Conservation (phyloP, 768 basidiomycete species). For the Termitomyces sp. region DNA sequence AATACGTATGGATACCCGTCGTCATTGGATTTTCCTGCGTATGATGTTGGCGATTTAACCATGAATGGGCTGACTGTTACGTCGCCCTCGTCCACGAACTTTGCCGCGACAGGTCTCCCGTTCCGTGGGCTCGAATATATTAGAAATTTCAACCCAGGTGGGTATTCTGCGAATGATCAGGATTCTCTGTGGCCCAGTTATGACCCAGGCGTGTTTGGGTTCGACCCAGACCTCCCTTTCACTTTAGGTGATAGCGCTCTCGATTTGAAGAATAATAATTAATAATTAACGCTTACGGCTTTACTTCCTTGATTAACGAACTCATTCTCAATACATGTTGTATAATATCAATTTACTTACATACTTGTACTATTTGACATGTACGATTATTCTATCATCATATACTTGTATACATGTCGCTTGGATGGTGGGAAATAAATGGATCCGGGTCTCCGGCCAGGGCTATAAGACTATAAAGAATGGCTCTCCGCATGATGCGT, state of each 20-base stretch:
- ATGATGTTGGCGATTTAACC: slow-evolving; percentile 36
- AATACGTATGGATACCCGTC: slow-evolving; percentile 42
- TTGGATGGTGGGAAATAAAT: slow-evolving; percentile 1
- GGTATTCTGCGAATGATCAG: slow-evolving; percentile 43
- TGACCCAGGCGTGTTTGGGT: slow-evolving; percentile 70
- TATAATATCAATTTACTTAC: slow-evolving; percentile 7
- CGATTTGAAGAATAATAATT: slow-evolving; percentile 33
- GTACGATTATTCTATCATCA: not conserved
- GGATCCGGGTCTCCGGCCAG: slow-evolving; percentile 14
- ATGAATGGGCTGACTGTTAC: slow-evolving; percentile 49
- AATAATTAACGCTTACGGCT: slow-evolving; percentile 10
- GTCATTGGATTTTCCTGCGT: slow-evolving; percentile 35
- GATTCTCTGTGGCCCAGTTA: slow-evolving; percentile 60
- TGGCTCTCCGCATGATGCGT: not conserved
- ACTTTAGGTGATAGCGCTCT: slow-evolving; percentile 41
- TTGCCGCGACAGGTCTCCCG: slow-evolving; percentile 71
- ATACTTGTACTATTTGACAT: not conserved
- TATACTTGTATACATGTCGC: too few relatives aligned
- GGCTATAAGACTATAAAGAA: not conserved
- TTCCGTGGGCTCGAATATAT: slow-evolving; percentile 84
- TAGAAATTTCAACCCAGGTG: slow-evolving; percentile 65
- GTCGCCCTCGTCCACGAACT: slow-evolving; percentile 53
- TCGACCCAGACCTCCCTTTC: slow-evolving; percentile 78
- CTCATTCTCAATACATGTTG: not conserved
- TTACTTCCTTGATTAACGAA: not conserved